A percentile compares a stretch with the other conserved stretches of the same genome.
Evolutionary conservation across 2,329 filamentous ascomycete species (phyloP).

Genomic region (Xylaria sp.): DNA sequence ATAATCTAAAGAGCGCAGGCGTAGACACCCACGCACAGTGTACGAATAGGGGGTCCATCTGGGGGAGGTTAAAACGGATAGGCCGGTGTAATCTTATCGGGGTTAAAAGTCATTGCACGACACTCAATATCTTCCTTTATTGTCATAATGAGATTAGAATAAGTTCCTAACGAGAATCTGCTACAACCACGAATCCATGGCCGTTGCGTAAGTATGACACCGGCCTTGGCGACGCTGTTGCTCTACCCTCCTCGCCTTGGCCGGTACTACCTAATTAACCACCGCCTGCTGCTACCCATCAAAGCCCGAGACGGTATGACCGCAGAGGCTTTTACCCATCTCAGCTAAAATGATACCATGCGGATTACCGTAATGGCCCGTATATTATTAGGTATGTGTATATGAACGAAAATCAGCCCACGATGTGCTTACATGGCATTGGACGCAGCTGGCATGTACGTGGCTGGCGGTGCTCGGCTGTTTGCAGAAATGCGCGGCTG

Average conservation of each 20-base stretch:
- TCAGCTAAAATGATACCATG: neutral
- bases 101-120: conserved; percentile 36
- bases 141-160: conserved; percentile 16
- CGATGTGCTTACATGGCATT: conserved; percentile 4
- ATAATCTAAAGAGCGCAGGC: conserved; percentile 27
- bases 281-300: too few relatives aligned
- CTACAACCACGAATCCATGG: conserved; percentile 36
- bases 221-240: neutral
- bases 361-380: neutral
- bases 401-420: neutral
- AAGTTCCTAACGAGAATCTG: neutral
- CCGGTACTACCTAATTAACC: too few relatives aligned
- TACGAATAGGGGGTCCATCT: conserved; percentile 42
- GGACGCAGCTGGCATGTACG: conserved; percentile 7
- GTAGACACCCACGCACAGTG: conserved; percentile 32
- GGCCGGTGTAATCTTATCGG: conserved; percentile 30
- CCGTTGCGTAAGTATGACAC: conserved; percentile 34
- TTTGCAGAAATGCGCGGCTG: conserved; percentile 21
- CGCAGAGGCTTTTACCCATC: neutral
- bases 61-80: conserved; percentile 33
- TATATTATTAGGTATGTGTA: too few relatives aligned
- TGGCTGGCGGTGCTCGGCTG: conserved; percentile 23
- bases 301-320: too few relatives aligned
- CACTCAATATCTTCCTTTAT: conserved; percentile 20
- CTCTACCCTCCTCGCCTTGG: too few relatives aligned